These are phyloP conservation scores for Mortierella claussenii DNA, from an alignment of 192 early-diverging fungal genomes.

Conservation along the genomic window DNA sequence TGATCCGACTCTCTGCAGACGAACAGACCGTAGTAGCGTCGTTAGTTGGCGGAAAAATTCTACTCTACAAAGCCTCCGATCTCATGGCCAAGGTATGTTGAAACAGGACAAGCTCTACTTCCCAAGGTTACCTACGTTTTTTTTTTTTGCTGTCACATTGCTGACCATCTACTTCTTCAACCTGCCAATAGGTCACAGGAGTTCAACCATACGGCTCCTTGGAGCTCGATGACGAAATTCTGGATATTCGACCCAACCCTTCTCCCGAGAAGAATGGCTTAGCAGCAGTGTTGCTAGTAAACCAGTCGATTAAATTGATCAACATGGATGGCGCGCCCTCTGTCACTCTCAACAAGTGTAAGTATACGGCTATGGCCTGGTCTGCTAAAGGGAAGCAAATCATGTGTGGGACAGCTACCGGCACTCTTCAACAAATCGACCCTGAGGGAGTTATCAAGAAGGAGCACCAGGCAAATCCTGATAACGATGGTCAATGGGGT, in stretches of 20 bases:
- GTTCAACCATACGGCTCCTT: conserved; percentile 53
- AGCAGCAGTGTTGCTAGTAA: conserved; percentile 62
- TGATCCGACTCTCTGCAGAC: conserved; percentile 57
- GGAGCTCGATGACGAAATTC: conserved; percentile 56
- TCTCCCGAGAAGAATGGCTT: conserved; percentile 54
- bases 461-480: conserved; percentile 20
- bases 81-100: conserved; percentile 53
- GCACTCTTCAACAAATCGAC: conserved; percentile 68
- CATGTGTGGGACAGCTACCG: conserved; percentile 73
- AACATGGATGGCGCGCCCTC: conserved; percentile 35
- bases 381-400: conserved; percentile 93
- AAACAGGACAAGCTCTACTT: too few relatives aligned
- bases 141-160: too few relatives aligned
- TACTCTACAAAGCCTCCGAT: conserved; percentile 52
- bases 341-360: conserved; percentile 48
- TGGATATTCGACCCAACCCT: conserved; percentile 74
- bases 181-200: conserved; percentile 35
- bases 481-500: conserved; percentile 17
- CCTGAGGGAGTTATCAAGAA: conserved; percentile 71
- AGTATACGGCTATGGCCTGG: conserved; percentile 77
- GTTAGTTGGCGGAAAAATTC: conserved; percentile 37
- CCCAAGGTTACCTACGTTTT: too few relatives aligned
- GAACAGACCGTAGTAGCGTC: conserved; percentile 55
- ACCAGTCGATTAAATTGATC: conserved; percentile 47
- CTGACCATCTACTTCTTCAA: too few relatives aligned